These are phyloP conservation scores for Xylariales sp. DNA, from an alignment of 2,329 filamentous ascomycete species.

Conservation along the genomic window DNA sequence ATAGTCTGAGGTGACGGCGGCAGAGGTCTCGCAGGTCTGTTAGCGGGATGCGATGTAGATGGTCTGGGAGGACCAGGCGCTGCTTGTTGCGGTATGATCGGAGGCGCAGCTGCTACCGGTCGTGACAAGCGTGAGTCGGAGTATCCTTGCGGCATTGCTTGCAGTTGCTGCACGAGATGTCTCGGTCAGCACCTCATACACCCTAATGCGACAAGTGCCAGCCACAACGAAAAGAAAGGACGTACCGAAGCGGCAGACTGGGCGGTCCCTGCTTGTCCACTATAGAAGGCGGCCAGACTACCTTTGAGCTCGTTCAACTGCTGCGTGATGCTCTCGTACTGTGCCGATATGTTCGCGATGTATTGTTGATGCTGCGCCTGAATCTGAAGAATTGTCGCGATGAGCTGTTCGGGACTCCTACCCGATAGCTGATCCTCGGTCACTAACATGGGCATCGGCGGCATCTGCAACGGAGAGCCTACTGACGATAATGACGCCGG, in stretches of 20 bases:
- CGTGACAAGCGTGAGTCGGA: conserved; percentile 1
- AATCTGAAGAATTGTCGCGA: conserved; percentile 29
- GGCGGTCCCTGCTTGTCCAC: conserved; percentile 22
- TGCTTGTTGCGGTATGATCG: conserved; percentile 5
- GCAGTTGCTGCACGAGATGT: conserved; percentile 5
- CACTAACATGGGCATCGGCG: conserved; percentile 14
- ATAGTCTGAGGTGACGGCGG: conserved; percentile 22
- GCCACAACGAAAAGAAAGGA: conserved; percentile 2
- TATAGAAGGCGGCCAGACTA: conserved; percentile 21
- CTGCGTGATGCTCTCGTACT: conserved; percentile 27
- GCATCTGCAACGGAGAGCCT: conserved; percentile 1
- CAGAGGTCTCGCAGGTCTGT: conserved; percentile 21
- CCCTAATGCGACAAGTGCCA: neutral
- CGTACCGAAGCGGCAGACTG: conserved; percentile 29
- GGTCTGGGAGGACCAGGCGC: conserved; percentile 18
- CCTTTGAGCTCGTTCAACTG: conserved; percentile 29
- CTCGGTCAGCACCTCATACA: too few species aligned
- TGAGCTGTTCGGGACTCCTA: conserved; percentile 29
- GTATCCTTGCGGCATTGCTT: conserved; percentile 4
- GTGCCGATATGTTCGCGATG: conserved; percentile 27
- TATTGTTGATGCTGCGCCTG: conserved; percentile 30
- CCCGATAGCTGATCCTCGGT: conserved; percentile 28
- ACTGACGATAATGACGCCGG: neutral
- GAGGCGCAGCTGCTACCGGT: neutral
- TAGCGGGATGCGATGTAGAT: conserved; percentile 17